Evolutionary conservation across 306 rosid species (phyloP).

Genomic region (Malus orientalis): DNA sequence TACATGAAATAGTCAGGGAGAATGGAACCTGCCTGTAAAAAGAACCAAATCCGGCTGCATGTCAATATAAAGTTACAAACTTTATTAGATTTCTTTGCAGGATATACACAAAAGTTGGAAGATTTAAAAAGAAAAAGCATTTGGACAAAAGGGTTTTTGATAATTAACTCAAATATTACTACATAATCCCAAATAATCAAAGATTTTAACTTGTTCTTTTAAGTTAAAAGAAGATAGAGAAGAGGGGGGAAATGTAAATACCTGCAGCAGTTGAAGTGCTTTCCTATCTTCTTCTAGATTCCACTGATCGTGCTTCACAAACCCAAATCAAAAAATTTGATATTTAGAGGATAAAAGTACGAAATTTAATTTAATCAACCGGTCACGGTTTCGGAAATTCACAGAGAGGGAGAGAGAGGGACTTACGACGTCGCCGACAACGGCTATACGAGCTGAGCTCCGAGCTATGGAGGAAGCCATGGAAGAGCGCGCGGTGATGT

Average conservation of each 20-base stretch:
- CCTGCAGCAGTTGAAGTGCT: slow-evolving; percentile 67
- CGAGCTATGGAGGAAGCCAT: slow-evolving; percentile 45
- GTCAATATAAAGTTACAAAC: slow-evolving; percentile 30
- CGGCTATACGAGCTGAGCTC: slow-evolving; percentile 46
- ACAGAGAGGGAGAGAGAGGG: slow-evolving; percentile 4
- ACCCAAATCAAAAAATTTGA: not conserved
- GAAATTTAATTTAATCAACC: not conserved
- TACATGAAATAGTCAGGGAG: slow-evolving; percentile 18
- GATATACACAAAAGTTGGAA: not conserved
- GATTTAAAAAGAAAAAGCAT: too few relatives aligned
- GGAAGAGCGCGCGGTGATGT: slow-evolving; percentile 24
- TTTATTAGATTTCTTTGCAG: slow-evolving; percentile 34
- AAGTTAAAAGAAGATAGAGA: not conserved
- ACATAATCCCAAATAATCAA: not conserved
- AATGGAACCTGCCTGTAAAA: slow-evolving; percentile 79
- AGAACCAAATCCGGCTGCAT: slow-evolving; percentile 99
- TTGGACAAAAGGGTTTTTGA: too few relatives aligned
- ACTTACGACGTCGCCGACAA: slow-evolving; percentile 78
- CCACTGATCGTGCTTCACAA: slow-evolving; percentile 73
- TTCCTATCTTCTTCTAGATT: slow-evolving; percentile 63
- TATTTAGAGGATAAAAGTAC: not conserved
- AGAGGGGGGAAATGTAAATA: slow-evolving; percentile 3
- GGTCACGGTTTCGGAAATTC: not conserved
- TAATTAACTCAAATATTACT: not conserved
- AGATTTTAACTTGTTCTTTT: not conserved